Evolutionary conservation across 139 green algal species (phyloP).

Genomic region (Chlorella vulgaris): DNA sequence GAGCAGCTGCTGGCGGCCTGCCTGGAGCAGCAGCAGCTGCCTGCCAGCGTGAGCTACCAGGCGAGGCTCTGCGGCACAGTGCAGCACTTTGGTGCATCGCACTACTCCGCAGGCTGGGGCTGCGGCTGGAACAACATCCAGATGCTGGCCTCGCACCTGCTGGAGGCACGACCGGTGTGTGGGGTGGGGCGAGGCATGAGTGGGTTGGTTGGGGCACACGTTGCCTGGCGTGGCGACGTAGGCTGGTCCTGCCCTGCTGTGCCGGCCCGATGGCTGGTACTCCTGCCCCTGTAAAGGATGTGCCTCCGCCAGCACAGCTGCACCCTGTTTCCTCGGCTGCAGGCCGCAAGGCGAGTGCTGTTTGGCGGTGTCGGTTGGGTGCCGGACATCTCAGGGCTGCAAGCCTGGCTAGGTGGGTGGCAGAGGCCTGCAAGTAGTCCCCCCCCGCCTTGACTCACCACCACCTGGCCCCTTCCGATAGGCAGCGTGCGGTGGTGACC

Average conservation of each 20-base stretch:
- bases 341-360: slow-evolving; percentile 37
- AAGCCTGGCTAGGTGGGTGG: slow-evolving; percentile 63
- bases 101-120: slow-evolving; percentile 17
- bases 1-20: slow-evolving; percentile 2
- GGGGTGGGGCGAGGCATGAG: background rate
- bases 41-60: background rate
- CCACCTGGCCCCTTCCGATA: background rate
- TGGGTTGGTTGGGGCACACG: background rate
- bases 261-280: too few species aligned
- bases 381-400: slow-evolving; percentile 70
- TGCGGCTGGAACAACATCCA: slow-evolving; percentile 84
- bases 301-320: too few species aligned
- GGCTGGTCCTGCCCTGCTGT: background rate
- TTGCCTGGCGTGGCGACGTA: background rate
- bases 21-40: slow-evolving; percentile 6
- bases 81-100: slow-evolving; percentile 10
- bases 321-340: too few species aligned
- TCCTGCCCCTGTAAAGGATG: too few species aligned
- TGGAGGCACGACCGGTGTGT: slow-evolving; percentile 34
- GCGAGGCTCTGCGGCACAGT: slow-evolving; percentile 15
- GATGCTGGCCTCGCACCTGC: slow-evolving; percentile 60
- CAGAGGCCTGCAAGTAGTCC: background rate
- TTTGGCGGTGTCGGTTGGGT: slow-evolving; percentile 66
- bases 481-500: too few species aligned
- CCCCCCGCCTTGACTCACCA: background rate